Evolutionary conservation across 805 yeast genomes (phyloP).

Genomic region (Candida ipomoeae): DNA sequence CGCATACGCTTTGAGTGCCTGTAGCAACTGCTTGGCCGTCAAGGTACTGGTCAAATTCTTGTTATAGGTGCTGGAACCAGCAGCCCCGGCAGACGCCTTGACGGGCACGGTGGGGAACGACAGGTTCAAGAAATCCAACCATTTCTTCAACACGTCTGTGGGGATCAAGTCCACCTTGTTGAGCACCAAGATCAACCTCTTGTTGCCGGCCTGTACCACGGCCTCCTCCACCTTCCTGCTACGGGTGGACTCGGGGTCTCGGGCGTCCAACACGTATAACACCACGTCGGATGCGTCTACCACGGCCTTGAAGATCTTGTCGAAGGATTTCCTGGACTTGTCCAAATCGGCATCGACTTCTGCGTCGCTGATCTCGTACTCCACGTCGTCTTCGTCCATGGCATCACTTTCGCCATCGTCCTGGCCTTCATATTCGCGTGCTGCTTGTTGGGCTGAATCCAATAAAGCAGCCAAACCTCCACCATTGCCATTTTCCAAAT

Average conservation of each 20-base stretch:
- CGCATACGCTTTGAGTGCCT: conserved; percentile 82
- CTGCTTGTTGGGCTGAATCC: conserved; percentile 88
- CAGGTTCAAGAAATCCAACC: conserved; percentile 75
- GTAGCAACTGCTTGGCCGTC: conserved; percentile 71
- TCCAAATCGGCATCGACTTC: conserved; percentile 52
- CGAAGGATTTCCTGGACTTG: conserved; percentile 84
- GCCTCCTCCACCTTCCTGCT: conserved; percentile 89
- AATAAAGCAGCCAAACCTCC: conserved; percentile 77
- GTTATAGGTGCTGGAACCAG: conserved; percentile 64
- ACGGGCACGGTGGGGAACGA: conserved; percentile 92
- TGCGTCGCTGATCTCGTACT: conserved; percentile 39
- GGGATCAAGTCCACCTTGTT: conserved; percentile 95
- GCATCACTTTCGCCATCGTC: conserved; percentile 22
- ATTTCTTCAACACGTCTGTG: conserved; percentile 70
- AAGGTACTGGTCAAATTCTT: conserved; percentile 65
- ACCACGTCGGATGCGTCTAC: conserved; percentile 90
- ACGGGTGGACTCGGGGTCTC: conserved; percentile 95
- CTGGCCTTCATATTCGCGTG: conserved; percentile 66
- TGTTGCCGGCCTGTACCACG: conserved; percentile 71
- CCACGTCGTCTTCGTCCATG: conserved; percentile 39
- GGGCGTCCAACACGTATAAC: conserved; percentile 90
- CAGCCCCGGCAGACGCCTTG: conserved; percentile 72
- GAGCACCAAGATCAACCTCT: conserved; percentile 78
- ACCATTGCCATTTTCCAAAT: conserved; percentile 34
- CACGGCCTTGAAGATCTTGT: conserved; percentile 88